These are phyloP conservation scores for Gracilaria vermiculophylla DNA, from an alignment of 23 red algal genomes.

Conservation along the genomic window DNA sequence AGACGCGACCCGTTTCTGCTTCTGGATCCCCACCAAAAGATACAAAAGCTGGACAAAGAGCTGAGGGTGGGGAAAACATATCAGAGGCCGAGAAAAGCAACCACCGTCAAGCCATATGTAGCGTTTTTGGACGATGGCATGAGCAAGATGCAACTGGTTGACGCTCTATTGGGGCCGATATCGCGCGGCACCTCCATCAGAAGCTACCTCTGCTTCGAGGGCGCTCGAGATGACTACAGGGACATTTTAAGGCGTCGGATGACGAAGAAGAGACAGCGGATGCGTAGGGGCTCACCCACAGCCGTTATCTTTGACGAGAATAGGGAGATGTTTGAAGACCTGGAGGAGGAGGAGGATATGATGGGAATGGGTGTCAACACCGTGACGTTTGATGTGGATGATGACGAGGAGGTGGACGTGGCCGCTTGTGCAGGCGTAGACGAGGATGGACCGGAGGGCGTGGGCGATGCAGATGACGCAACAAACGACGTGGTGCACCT, in stretches of 20 bases:
- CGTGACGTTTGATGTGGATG: not conserved
- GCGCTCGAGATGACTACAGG: not conserved
- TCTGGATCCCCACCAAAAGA: conserved; percentile 47
- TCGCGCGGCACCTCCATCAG: conserved; percentile 22
- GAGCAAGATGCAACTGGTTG: conserved; percentile 9
- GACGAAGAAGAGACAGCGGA: conserved; percentile 12
- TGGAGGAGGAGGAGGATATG: conserved; percentile 24
- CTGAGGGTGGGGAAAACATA: conserved; percentile 43
- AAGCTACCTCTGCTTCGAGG: conserved; percentile 31
- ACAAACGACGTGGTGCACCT: not conserved
- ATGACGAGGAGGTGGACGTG: not conserved
- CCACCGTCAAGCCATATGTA: not conserved
- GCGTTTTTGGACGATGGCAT: not conserved
- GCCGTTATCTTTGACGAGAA: conserved; percentile 7
- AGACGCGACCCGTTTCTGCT: conserved; percentile 47
- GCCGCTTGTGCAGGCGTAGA: not conserved
- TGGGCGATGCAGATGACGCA: not conserved
- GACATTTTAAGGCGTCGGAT: not conserved
- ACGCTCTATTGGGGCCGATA: not conserved
- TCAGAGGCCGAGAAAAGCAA: conserved; percentile 4
- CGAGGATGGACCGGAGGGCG: not conserved
- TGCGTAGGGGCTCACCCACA: not conserved
- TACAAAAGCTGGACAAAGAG: conserved; percentile 19
- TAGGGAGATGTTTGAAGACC: not conserved
- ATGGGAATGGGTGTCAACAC: not conserved